A percentile compares a stretch with the other conserved stretches of the same genome.
phyloP scores from a whole-genome alignment of 1,139 yeast genomes.

The Hyphopichia burtonii region DNA sequence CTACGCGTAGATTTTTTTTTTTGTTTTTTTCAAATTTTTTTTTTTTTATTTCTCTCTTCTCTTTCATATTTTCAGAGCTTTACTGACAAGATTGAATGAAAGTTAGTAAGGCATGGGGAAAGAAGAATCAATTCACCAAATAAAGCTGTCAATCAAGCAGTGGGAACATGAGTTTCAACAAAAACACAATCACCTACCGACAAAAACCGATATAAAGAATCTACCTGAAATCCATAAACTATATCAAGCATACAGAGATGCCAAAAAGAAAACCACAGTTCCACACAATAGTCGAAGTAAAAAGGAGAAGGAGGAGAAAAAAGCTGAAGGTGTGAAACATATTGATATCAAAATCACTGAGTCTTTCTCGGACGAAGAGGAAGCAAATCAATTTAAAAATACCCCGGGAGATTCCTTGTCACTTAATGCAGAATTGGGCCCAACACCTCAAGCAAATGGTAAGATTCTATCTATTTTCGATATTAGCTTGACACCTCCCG shows the following conservation, averaged over 20 bases:
- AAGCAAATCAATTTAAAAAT: not conserved
- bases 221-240: slow-evolving; percentile 40
- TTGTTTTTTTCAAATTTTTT: not conserved
- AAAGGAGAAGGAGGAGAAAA: not conserved
- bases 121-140: slow-evolving; percentile 6
- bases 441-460: slow-evolving; percentile 76
- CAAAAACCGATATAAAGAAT: slow-evolving; percentile 51
- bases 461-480: slow-evolving; percentile 68
- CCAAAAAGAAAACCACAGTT: slow-evolving; percentile 15
- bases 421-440: slow-evolving; percentile 51
- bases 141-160: slow-evolving; percentile 50
- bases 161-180: slow-evolving; percentile 60
- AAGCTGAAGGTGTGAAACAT: not conserved
- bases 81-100: too few relatives aligned
- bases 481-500: slow-evolving; percentile 45
- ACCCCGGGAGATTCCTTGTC: not conserved
- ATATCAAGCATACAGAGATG: slow-evolving; percentile 43
- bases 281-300: not conserved
- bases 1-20: not conserved
- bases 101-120: not conserved
- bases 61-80: not conserved
- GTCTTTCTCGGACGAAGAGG: slow-evolving; percentile 3
- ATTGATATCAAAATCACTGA: not conserved
- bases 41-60: not conserved
- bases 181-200: slow-evolving; percentile 48